Conservation (phyloP, 805 yeast genomes). For the Zygoascus bituminiphila region DNA sequence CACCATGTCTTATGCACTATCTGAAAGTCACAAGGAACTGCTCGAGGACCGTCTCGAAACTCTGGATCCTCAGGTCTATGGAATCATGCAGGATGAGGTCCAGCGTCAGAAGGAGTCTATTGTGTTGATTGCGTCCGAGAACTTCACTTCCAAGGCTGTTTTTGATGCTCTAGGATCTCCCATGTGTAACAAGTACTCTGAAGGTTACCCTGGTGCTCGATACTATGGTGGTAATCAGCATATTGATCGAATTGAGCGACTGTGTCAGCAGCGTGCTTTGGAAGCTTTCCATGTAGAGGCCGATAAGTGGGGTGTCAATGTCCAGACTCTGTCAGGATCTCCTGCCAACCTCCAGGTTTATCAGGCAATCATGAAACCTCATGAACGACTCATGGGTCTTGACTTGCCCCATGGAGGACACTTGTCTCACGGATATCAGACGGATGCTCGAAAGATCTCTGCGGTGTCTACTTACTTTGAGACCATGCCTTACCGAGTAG, state of each 20-base stretch:
- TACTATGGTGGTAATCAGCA: constrained; percentile 98
- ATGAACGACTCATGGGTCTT: constrained; percentile 95
- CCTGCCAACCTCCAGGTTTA: constrained; percentile 97
- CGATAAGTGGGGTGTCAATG: constrained; percentile 95
- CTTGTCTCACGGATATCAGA: constrained; percentile 96
- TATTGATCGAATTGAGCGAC: constrained; percentile 84
- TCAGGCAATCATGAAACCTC: constrained; percentile 90
- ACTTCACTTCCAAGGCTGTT: constrained; percentile 92
- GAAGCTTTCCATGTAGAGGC: constrained; percentile 76
- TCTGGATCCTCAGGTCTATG: constrained; percentile 35
- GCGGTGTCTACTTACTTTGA: constrained; percentile 94
- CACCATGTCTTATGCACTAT: constrained; percentile 3
- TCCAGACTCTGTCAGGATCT: constrained; percentile 92
- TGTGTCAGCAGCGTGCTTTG: constrained; percentile 92
- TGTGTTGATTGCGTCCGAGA: constrained; percentile 92
- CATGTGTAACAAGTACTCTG: constrained; percentile 97
- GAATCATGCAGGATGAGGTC: constrained; percentile 56
- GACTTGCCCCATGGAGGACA: constrained; percentile 99
- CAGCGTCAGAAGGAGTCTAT: constrained; percentile 90
- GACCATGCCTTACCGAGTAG: constrained; percentile 96
- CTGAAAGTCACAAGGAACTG: constrained; percentile 15
- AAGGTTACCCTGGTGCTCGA: constrained; percentile 98
- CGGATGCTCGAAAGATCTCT: constrained; percentile 86
- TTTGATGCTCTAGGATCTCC: constrained; percentile 96
- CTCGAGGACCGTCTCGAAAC: constrained; percentile 24